Evolutionary conservation across 768 basidiomycete genomes (phyloP).

Genomic region (Xerocomus spinulosus): DNA sequence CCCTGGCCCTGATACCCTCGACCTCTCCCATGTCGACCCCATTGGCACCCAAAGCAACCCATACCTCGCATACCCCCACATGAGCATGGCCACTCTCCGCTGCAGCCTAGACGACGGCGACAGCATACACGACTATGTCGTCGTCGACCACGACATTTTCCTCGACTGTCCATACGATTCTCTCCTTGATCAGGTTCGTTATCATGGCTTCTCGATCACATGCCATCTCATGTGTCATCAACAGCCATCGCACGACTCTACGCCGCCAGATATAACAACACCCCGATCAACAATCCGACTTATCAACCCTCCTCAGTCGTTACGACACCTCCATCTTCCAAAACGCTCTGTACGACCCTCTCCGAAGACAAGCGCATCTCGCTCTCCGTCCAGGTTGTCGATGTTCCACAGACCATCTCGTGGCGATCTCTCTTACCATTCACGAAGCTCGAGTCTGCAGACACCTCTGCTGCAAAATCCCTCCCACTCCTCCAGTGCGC

Average conservation of each 20-base stretch:
- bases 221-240: constrained; percentile 15
- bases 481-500: constrained; percentile 7
- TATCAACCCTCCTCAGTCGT: constrained; percentile 36
- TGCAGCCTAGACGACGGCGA: constrained; percentile 31
- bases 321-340: constrained; percentile 42
- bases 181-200: constrained; percentile 23
- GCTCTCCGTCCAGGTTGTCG: constrained; percentile 38
- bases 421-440: constrained; percentile 36
- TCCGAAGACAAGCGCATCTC: constrained; percentile 32
- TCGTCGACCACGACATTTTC: constrained; percentile 34
- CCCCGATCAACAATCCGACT: constrained; percentile 33
- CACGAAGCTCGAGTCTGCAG: constrained; percentile 47
- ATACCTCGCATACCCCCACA: constrained; percentile 41
- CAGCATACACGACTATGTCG: constrained; percentile 38
- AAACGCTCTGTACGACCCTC: constrained; percentile 40
- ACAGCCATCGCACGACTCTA: constrained; percentile 22
- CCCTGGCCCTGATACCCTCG: constrained; percentile 7
- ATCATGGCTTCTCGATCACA: constrained; percentile 20
- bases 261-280: constrained; percentile 23
- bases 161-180: constrained; percentile 22
- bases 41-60: constrained; percentile 32
- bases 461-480: constrained; percentile 31
- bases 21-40: constrained; percentile 21
- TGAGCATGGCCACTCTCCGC: constrained; percentile 27
- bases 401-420: constrained; percentile 38